phyloP scores from a whole-genome alignment of 345 rosid genomes.

The Rhodamnia argentea region DNA sequence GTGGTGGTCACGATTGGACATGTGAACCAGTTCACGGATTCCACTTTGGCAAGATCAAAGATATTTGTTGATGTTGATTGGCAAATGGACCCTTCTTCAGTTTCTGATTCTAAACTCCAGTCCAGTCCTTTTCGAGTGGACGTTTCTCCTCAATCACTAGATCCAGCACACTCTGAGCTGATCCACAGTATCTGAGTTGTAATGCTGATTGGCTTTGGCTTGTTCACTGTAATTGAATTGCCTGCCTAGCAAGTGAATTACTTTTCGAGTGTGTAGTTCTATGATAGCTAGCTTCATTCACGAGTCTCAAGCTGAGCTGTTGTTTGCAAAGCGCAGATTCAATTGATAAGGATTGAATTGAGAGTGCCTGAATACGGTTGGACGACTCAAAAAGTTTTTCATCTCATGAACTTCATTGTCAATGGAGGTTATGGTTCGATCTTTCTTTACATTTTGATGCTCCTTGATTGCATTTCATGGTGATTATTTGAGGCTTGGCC shows the following conservation, averaged over 20 bases:
- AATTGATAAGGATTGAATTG: conserved; percentile 74
- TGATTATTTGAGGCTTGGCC: not conserved
- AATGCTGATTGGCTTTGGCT: not conserved
- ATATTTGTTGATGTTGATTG: not conserved
- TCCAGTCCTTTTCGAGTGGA: not conserved
- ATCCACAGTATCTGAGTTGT: not conserved
- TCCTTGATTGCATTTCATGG: not conserved
- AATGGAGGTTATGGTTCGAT: conserved; percentile 67
- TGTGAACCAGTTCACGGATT: not conserved
- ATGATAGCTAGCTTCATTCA: not conserved
- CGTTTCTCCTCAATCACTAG: not conserved
- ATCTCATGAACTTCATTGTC: conserved; percentile 94
- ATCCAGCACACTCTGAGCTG: not conserved
- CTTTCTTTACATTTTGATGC: not conserved
- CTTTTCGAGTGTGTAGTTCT: not conserved
- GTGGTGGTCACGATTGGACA: not conserved
- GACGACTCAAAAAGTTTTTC: conserved; percentile 98
- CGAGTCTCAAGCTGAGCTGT: not conserved
- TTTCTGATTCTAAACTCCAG: not conserved
- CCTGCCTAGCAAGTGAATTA: not conserved
- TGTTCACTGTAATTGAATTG: not conserved
- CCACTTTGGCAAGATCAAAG: not conserved
- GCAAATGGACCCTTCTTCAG: not conserved
- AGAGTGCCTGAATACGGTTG: conserved; percentile 99
- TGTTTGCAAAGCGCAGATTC: conserved; percentile 41